phyloP scores from a whole-genome alignment of 225 moss, liverwort and hornwort species.

The Bryum argenteum region DNA sequence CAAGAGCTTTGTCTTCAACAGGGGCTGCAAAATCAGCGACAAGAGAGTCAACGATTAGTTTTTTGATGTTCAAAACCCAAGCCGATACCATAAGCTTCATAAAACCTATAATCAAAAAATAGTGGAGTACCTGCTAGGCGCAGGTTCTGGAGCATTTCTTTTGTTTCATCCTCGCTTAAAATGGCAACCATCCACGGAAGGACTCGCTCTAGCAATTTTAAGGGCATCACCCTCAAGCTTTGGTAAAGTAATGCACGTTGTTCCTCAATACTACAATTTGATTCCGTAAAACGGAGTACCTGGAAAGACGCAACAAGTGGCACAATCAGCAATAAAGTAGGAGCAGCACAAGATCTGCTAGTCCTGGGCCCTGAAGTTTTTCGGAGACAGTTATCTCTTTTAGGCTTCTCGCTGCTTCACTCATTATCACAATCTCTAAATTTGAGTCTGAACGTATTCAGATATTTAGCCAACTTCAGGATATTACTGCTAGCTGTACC shows the following conservation, averaged over 20 bases:
- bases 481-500: constrained; percentile 13
- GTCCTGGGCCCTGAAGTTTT: constrained; percentile 2
- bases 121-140: constrained; percentile 75
- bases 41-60: constrained; percentile 23
- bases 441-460: background rate
- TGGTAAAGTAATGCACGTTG: constrained; percentile 89
- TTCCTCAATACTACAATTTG: constrained; percentile 88
- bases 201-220: constrained; percentile 89
- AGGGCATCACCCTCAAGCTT: constrained; percentile 94
- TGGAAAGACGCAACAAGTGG: constrained; percentile 35
- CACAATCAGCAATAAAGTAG: constrained; percentile 20
- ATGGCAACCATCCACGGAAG: constrained; percentile 93
- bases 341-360: constrained; percentile 2
- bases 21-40: constrained; percentile 64
- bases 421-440: background rate
- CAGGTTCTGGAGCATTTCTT: constrained; percentile 95
- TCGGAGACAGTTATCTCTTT: background rate
- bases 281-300: constrained; percentile 76
- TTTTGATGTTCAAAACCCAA: background rate
- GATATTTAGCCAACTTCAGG: constrained; percentile 4
- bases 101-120: constrained; percentile 6
- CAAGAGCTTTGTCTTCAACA: constrained; percentile 88
- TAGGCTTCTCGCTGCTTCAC: constrained; percentile 2
- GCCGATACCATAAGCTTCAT: constrained; percentile 7
- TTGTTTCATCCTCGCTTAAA: constrained; percentile 87